Evolutionary conservation across 805 yeast species (phyloP).

Genomic region (Barnettozyma wickerhamii): DNA sequence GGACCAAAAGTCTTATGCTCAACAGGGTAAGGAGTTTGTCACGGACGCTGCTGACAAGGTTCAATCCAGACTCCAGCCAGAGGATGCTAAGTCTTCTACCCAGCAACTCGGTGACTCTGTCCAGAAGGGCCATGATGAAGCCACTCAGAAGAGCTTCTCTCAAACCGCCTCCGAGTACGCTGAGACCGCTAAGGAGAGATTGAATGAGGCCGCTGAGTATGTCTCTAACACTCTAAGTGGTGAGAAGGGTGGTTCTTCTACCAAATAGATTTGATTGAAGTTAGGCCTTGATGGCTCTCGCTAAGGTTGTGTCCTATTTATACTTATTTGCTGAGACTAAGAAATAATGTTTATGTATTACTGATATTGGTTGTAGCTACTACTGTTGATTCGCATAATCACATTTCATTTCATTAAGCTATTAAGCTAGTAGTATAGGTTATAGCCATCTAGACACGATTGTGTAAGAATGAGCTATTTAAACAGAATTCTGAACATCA

Average conservation of each 20-base stretch:
- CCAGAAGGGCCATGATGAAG: constrained; percentile 51
- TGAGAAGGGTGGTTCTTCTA: constrained; percentile 48
- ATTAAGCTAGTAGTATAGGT: too few species aligned
- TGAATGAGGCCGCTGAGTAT: constrained; percentile 39
- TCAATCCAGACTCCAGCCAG: constrained; percentile 58
- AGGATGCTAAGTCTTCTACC: constrained; percentile 58
- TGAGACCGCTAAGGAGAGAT: constrained; percentile 50
- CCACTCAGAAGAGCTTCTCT: constrained; percentile 38
- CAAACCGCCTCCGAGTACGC: constrained; percentile 57
- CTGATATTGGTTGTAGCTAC: background rate
- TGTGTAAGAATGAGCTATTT: background rate
- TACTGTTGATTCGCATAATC: background rate
- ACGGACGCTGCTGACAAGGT: constrained; percentile 65
- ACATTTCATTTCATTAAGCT: background rate
- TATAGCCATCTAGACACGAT: background rate
- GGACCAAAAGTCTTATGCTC: constrained; percentile 55
- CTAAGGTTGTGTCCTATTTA: background rate
- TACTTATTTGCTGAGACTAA: background rate
- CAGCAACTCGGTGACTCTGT: constrained; percentile 68
- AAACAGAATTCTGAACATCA: background rate
- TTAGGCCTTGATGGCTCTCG: too few species aligned
- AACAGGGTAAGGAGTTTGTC: constrained; percentile 66
- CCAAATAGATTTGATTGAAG: constrained; percentile 9
- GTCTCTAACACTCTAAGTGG: constrained; percentile 51
- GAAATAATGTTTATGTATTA: too few species aligned